Evolutionary conservation across 2,329 filamentous ascomycete species (phyloP).

Genomic region (Monosporascus sp.): DNA sequence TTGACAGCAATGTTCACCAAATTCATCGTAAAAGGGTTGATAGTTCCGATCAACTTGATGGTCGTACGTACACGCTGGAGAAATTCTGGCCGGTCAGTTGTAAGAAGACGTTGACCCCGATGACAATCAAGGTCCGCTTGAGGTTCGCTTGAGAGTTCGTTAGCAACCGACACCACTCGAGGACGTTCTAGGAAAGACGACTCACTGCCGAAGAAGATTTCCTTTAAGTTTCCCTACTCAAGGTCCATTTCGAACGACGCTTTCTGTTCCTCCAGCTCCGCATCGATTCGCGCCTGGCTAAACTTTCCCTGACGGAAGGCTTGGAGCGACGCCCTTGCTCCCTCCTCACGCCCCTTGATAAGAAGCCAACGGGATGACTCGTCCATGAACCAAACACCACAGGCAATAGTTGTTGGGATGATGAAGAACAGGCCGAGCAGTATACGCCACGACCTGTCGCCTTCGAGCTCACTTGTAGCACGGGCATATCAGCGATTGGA

Average conservation of each 20-base stretch:
- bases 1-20: too few relatives aligned
- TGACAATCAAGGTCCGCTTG: conserved; percentile 20
- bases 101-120: conserved; percentile 26
- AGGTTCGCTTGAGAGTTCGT: conserved; percentile 7
- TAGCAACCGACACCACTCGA: too few relatives aligned
- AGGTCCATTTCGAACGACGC: conserved; percentile 4
- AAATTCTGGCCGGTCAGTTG: conserved; percentile 27
- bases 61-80: conserved; percentile 24
- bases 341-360: conserved; percentile 19
- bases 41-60: conserved; percentile 21
- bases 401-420: conserved; percentile 24
- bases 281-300: conserved; percentile 18
- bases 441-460: conserved; percentile 27
- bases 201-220: too few relatives aligned
- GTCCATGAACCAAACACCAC: conserved; percentile 23
- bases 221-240: too few relatives aligned
- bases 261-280: conserved; percentile 9
- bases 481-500: too few relatives aligned
- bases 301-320: conserved; percentile 19
- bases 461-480: too few relatives aligned
- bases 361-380: conserved; percentile 24
- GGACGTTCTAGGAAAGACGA: too few relatives aligned
- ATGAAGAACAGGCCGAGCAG: conserved; percentile 30
- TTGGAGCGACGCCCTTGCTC: conserved; percentile 21
- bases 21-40: conserved; percentile 15